Percentiles rank a stretch among this genome's conserved stretches.
Evolutionary conservation across 2,329 filamentous ascomycete species (phyloP).

Genomic region (Fusarium sp.): DNA sequence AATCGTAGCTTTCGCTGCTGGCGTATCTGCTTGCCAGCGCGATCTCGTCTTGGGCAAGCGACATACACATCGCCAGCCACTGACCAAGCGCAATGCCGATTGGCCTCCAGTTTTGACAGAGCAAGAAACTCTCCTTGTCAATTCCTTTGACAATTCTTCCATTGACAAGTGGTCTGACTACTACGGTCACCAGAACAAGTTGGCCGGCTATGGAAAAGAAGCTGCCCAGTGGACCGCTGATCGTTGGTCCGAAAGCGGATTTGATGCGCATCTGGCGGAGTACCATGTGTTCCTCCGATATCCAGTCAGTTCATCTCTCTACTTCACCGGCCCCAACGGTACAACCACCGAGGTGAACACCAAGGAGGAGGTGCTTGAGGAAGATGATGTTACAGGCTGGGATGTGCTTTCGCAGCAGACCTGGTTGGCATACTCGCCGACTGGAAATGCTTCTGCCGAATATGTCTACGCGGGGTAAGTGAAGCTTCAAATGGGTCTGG

Average conservation of each 20-base stretch:
- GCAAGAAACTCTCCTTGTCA: conserved; percentile 46
- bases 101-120: conserved; percentile 48
- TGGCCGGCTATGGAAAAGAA: conserved; percentile 48
- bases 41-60: conserved; percentile 40
- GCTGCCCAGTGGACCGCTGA: conserved; percentile 51
- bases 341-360: conserved; percentile 70
- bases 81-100: conserved; percentile 45
- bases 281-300: conserved; percentile 70
- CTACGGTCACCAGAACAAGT: conserved; percentile 50
- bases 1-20: conserved; percentile 31
- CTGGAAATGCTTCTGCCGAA: conserved; percentile 76
- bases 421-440: conserved; percentile 85
- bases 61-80: conserved; percentile 45
- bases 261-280: conserved; percentile 48
- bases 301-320: conserved; percentile 63
- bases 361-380: conserved; percentile 75
- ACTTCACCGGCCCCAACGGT: conserved; percentile 48
- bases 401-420: conserved; percentile 72
- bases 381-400: conserved; percentile 77
- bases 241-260: conserved; percentile 48
- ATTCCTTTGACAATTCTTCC: conserved; percentile 49
- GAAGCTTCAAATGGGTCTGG: fast-evolving
- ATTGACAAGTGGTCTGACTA: conserved; percentile 51
- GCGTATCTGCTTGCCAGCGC: conserved; percentile 42
- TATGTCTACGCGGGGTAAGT: conserved; percentile 77